Evolutionary conservation across 306 rosid genomes (phyloP).

Genomic region (Casuarina glauca): DNA sequence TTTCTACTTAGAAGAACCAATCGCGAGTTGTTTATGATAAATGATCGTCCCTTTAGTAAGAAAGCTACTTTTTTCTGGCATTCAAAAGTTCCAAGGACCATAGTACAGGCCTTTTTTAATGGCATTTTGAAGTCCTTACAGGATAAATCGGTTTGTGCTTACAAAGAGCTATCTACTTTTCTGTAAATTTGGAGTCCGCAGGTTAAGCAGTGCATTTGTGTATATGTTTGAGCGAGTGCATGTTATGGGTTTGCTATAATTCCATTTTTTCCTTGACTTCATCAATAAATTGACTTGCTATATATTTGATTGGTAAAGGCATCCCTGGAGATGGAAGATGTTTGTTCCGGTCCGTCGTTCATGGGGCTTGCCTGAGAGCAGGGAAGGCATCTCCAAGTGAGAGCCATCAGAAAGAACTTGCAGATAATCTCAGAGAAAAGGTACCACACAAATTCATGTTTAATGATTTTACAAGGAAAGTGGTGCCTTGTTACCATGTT

Average conservation of each 20-base stretch:
- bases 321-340: slow-evolving; percentile 92
- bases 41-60: background rate
- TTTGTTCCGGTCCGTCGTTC: slow-evolving; percentile 75
- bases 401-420: slow-evolving; percentile 66
- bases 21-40: background rate
- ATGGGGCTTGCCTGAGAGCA: slow-evolving; percentile 61
- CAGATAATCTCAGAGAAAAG: slow-evolving; percentile 77
- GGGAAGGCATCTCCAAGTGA: slow-evolving; percentile 68
- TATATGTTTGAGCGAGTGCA: background rate
- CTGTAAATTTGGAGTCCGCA: too few relatives aligned
- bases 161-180: too few relatives aligned
- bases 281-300: background rate
- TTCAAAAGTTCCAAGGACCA: background rate
- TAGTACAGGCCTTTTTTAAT: background rate
- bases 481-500: slow-evolving; percentile 12
- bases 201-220: background rate
- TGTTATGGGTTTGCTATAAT: background rate
- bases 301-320: slow-evolving; percentile 38
- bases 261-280: background rate
- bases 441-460: slow-evolving; percentile 30
- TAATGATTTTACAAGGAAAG: background rate
- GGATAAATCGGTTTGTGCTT: too few relatives aligned
- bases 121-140: too few relatives aligned
- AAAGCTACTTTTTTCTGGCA: background rate
- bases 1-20: background rate